Percentiles rank a stretch among this genome's conserved stretches.
These are phyloP conservation scores for Aphanomyces invadans DNA, from an alignment of 352 stramenopile genomes.

Conservation along the genomic window DNA sequence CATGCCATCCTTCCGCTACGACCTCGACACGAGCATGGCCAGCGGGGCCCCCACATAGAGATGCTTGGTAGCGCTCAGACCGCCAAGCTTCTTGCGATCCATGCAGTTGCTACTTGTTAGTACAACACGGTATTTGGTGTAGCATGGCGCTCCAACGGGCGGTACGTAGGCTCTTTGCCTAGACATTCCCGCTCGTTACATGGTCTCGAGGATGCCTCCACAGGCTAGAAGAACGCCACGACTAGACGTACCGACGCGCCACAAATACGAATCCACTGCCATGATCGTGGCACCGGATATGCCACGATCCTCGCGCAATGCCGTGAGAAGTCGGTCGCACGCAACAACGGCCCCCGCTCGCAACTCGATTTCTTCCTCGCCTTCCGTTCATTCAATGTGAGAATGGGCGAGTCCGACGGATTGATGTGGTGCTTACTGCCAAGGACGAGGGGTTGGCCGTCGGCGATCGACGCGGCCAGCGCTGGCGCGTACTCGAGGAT, in stretches of 20 bases:
- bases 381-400: not conserved
- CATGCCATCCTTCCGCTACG: no score
- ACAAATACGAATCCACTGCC: conserved; percentile 55
- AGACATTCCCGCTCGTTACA: no score
- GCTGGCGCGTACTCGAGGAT: conserved; percentile 61
- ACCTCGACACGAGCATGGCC: no score
- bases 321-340: conserved; percentile 53
- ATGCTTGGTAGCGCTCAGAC: no score
- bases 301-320: conserved; percentile 35
- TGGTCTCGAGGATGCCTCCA: no score
- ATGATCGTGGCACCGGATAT: conserved; percentile 1
- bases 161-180: conserved; percentile 67
- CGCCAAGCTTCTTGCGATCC: no score
- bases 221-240: no score
- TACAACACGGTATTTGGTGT: conserved; percentile 69
- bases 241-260: conserved; percentile 52
- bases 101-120: no score
- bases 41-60: no score
- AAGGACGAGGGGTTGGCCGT: conserved; percentile 28
- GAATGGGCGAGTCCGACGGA: no score
- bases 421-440: conserved; percentile 33
- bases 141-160: conserved; percentile 54
- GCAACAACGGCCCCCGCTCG: conserved; percentile 57
- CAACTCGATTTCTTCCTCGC: conserved; percentile 47
- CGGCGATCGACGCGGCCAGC: conserved; percentile 41